phyloP scores from a whole-genome alignment of 768 basidiomycete species.

The Mycena leptocephala region DNA sequence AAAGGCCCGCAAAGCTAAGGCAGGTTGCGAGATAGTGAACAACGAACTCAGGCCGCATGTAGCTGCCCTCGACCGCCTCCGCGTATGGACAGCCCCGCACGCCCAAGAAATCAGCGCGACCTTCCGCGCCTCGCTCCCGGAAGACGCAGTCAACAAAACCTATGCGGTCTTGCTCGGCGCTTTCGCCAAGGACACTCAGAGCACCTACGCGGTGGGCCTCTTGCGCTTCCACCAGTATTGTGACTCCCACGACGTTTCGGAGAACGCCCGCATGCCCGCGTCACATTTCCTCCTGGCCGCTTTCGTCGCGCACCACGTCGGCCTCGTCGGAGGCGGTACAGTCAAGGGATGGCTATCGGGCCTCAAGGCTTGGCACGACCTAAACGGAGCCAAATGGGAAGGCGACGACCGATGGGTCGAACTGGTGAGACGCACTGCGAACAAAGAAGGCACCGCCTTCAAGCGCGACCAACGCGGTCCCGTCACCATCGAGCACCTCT shows the following conservation, averaged over 20 bases:
- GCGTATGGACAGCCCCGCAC: slow-evolving; percentile 39
- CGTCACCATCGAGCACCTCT: slow-evolving; percentile 53
- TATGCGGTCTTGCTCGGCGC: slow-evolving; percentile 24
- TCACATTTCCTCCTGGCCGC: slow-evolving; percentile 45
- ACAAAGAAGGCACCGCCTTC: slow-evolving; percentile 41
- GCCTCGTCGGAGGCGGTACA: slow-evolving; percentile 36
- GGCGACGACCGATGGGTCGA: slow-evolving; percentile 47
- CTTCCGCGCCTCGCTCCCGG: slow-evolving; percentile 21
- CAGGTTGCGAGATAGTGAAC: background rate
- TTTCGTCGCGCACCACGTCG: slow-evolving; percentile 43
- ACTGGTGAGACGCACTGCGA: slow-evolving; percentile 30
- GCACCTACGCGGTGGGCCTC: slow-evolving; percentile 53
- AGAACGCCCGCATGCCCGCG: slow-evolving; percentile 52
- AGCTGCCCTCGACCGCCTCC: slow-evolving; percentile 37
- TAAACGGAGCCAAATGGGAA: slow-evolving; percentile 53
- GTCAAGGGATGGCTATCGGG: slow-evolving; percentile 54
- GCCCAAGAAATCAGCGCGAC: background rate
- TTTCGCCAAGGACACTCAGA: slow-evolving; percentile 37
- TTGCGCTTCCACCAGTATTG: slow-evolving; percentile 57
- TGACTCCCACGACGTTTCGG: slow-evolving; percentile 44
- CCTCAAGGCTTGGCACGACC: slow-evolving; percentile 54
- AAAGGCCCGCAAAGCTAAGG: background rate
- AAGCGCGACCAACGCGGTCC: slow-evolving; percentile 45
- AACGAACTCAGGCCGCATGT: slow-evolving; percentile 37
- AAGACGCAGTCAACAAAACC: slow-evolving; percentile 14